Base-by-base conservation (phyloP, 257 asterid species). In the Salvia hispanica region DNA sequence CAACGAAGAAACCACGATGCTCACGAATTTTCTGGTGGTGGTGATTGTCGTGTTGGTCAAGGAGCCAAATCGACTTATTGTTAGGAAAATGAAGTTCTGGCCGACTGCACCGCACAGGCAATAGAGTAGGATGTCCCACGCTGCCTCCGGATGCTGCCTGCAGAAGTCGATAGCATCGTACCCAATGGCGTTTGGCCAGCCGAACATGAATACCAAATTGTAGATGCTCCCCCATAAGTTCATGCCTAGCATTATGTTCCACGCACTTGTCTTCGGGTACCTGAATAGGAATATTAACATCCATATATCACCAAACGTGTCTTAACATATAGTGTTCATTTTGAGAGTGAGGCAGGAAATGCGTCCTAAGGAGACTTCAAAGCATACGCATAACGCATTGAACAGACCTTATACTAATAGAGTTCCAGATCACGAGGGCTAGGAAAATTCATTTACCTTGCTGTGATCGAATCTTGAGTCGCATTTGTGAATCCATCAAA, bases 241-340 rank as follows among this genome's bases (percentile, higher is more conserved):
- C 99, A 94, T 94, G 33, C 99, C 99, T 7, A 94, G 86, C 99
- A 94, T 94, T 79, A 94, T 94, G 78, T 87, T 86, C 97, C 96
- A 94, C 0, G 97, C 97, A 44, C 81, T 84, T 15, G 97, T 91
- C 73, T 94, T 91, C 2, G 96, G 97, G 77, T 91, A 88, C 91
- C 99, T 94, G 87, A 58, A 70, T 6, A 58, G 33, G n/a, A 28
- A 4, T 53, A 59, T 7, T 12, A 33, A 13, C 21, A 40, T 48
- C 18, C 2, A 67, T 72, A 31, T 28, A 66, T 58, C 11, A 10
- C 31, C 15, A 12, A 10, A 8, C 7, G n/a, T 9, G 34, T 2
- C 5, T 36, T 36, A 37, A 36, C 60, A 55, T 3, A 36, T 14
- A 8, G 14, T 37, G 46, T 58, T 7, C 7, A 14, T 14, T n/a